Percentiles rank a stretch among this genome's conserved stretches.
These are phyloP conservation scores for Hymenoscyphus repandus DNA, from an alignment of 2,329 filamentous ascomycete species.

Conservation along the genomic window DNA sequence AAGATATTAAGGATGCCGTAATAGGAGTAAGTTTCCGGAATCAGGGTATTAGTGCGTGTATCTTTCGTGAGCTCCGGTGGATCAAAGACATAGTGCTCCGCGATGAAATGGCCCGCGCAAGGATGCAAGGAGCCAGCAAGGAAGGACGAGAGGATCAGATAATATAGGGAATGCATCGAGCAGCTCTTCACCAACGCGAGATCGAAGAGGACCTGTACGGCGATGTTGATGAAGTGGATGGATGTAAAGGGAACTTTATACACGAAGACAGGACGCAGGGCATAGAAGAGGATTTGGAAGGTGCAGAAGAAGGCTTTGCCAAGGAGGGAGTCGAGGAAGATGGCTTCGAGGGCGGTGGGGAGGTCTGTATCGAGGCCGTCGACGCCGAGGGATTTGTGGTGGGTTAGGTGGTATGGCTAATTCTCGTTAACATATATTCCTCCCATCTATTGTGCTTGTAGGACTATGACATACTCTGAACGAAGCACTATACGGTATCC, in stretches of 20 bases:
- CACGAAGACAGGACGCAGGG: conserved; percentile 88
- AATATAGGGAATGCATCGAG: conserved; percentile 64
- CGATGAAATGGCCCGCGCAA: conserved; percentile 95
- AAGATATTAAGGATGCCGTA: conserved; percentile 89
- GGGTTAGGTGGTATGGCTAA: conserved; percentile 92
- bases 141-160: conserved; percentile 86
- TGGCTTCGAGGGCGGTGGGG: conserved; percentile 82
- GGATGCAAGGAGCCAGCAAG: conserved; percentile 91
- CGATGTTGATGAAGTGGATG: conserved; percentile 79
- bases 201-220: conserved; percentile 74
- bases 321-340: conserved; percentile 89
- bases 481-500: conserved; percentile 89
- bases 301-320: conserved; percentile 99
- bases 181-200: conserved; percentile 55
- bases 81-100: conserved; percentile 87
- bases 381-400: conserved; percentile 97
- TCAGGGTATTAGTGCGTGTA: conserved; percentile 49
- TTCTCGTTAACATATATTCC: conserved; percentile 15
- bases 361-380: conserved; percentile 95
- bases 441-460: not conserved
- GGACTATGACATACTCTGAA: conserved; percentile 62
- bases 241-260: conserved; percentile 83
- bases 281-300: conserved; percentile 99
- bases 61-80: conserved; percentile 46
- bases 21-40: conserved; percentile 96